Conservation (phyloP, 805 yeast genomes). For the Blastobotrys peoriensis region DNA sequence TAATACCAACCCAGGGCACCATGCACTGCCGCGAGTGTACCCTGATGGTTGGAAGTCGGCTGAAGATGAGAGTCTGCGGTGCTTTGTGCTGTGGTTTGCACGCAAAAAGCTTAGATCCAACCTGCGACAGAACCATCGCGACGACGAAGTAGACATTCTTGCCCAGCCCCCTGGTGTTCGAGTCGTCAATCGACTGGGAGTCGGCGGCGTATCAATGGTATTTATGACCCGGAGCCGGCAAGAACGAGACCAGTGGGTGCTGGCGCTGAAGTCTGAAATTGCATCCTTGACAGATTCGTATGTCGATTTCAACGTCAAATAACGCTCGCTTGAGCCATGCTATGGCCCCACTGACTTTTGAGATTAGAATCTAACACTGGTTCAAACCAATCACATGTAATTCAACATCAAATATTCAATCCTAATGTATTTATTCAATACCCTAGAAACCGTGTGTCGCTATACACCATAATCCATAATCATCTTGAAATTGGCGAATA, state of each 20-base stretch:
- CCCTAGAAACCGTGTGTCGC: no score
- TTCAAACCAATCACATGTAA: no score
- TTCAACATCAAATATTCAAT: no score
- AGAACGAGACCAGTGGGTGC: constrained; percentile 81
- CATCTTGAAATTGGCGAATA: no score
- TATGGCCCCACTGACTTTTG: no score
- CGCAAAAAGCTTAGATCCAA: constrained; percentile 37
- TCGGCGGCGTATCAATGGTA: constrained; percentile 60
- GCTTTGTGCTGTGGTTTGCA: constrained; percentile 84
- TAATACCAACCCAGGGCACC: constrained; percentile 46
- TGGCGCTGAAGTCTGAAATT: constrained; percentile 30
- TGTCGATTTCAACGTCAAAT: constrained; percentile 18
- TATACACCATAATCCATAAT: no score
- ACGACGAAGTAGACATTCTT: constrained; percentile 4
- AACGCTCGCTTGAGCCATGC: no score
- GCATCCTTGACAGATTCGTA: constrained; percentile 18
- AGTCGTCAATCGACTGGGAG: constrained; percentile 51
- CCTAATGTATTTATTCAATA: no score
- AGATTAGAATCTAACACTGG: no score
- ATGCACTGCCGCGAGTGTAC: constrained; percentile 64
- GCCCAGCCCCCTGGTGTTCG: constrained; percentile 6
- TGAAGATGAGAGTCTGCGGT: constrained; percentile 68
- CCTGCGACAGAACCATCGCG: constrained; percentile 14
- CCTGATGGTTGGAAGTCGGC: constrained; percentile 78
- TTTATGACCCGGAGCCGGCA: constrained; percentile 78